Evolutionary conservation across 2,329 filamentous ascomycete species (phyloP).

Genomic region (Neonectria faginata): DNA sequence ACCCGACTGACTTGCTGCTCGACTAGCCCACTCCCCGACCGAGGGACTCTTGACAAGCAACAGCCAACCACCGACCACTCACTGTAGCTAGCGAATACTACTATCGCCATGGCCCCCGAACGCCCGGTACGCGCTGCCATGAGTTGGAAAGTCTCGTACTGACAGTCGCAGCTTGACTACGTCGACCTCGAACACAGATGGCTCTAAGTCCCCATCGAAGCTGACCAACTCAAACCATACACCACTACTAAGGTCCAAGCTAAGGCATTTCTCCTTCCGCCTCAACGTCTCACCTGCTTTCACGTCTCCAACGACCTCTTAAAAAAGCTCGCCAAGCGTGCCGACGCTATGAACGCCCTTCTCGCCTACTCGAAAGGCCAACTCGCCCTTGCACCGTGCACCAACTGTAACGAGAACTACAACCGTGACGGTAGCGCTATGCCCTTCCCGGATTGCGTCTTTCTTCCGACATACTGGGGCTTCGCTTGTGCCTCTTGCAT

Average conservation of each 20-base stretch:
- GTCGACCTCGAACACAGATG: not conserved
- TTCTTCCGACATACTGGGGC: slow-evolving; percentile 7
- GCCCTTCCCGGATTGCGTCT: slow-evolving; percentile 9
- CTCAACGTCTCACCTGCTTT: too few relatives aligned
- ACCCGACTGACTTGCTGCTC: too few relatives aligned
- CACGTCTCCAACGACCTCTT: slow-evolving; percentile 1
- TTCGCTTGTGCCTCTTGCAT: slow-evolving; percentile 10
- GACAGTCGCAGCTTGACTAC: not conserved
- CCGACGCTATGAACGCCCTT: slow-evolving; percentile 1
- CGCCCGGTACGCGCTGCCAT: too few relatives aligned
- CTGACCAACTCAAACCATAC: not conserved
- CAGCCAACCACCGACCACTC: too few relatives aligned
- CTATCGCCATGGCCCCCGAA: too few relatives aligned
- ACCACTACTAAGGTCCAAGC: slow-evolving; percentile 2
- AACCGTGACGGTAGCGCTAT: not conserved
- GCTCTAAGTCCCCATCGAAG: slow-evolving; percentile 8
- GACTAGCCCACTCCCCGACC: too few relatives aligned
- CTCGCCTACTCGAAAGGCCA: slow-evolving; percentile 11
- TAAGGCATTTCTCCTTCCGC: not conserved
- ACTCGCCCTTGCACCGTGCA: slow-evolving; percentile 7
- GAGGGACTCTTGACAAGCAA: too few relatives aligned
- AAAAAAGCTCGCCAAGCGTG: slow-evolving; percentile 1
- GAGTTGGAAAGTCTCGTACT: too few relatives aligned
- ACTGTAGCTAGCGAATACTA: too few relatives aligned
- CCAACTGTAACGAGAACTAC: not conserved